These are phyloP conservation scores for Coemansia sp. DNA, from an alignment of 192 early-diverging fungal species.

Conservation along the genomic window DNA sequence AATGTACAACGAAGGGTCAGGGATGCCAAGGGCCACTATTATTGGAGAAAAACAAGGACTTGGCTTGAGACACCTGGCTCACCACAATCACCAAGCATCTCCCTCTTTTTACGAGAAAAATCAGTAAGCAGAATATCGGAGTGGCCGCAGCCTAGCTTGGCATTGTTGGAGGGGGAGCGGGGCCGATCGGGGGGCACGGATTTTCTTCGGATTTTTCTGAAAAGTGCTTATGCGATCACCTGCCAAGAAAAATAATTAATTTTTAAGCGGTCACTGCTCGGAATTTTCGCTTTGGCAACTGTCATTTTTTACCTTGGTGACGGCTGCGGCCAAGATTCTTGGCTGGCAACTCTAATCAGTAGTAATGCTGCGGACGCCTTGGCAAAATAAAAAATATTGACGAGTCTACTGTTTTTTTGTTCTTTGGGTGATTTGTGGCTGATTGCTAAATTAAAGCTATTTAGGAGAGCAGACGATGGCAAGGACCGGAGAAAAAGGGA, in stretches of 20 bases:
- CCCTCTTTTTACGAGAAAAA: background rate
- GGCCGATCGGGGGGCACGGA: background rate
- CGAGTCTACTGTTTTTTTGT: background rate
- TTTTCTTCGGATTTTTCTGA: background rate
- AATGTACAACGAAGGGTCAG: slow-evolving; percentile 1
- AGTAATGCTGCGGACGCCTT: background rate
- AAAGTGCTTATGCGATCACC: background rate
- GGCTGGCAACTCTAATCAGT: background rate
- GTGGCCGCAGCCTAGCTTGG: background rate
- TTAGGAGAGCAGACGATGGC: too few relatives aligned
- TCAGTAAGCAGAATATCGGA: background rate
- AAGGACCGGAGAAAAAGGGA: too few relatives aligned
- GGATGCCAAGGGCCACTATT: background rate
- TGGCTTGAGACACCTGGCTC: background rate
- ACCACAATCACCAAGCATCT: too few relatives aligned
- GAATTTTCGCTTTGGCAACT: background rate
- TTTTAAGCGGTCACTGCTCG: background rate
- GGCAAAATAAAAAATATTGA: background rate
- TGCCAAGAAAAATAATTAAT: background rate
- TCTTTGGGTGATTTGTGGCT: background rate
- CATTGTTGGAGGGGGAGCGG: slow-evolving; percentile 6
- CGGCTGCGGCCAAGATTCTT: background rate
- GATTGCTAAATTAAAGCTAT: background rate
- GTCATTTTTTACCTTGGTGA: background rate
- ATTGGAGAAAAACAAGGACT: background rate